Conservation (phyloP, 768 basidiomycete genomes). For the Calocybe gangraenosa region DNA sequence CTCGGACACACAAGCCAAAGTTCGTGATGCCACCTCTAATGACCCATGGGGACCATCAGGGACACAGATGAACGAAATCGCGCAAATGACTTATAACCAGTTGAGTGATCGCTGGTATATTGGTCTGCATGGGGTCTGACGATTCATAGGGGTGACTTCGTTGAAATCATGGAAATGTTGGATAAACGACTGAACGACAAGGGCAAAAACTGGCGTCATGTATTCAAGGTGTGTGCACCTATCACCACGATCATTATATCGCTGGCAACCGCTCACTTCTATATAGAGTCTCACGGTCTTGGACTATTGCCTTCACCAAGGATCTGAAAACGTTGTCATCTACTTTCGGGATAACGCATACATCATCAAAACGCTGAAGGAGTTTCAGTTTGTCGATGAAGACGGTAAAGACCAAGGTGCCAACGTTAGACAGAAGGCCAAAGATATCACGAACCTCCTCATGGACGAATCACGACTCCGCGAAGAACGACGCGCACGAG, state of each 20-base stretch:
- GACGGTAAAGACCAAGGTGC: conserved; percentile 96
- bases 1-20: conserved; percentile 92
- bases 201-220: conserved; percentile 99
- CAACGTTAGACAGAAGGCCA: conserved; percentile 96
- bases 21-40: conserved; percentile 94
- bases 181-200: conserved; percentile 98
- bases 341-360: conserved; percentile 98
- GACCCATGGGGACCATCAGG: conserved; percentile 98
- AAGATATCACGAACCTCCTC: conserved; percentile 94
- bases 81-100: conserved; percentile 97
- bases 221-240: conserved; percentile 75
- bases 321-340: conserved; percentile 96
- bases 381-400: conserved; percentile 96
- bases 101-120: conserved; percentile 34
- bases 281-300: conserved; percentile 82
- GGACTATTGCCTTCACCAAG: conserved; percentile 94
- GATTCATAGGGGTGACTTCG: conserved; percentile 78
- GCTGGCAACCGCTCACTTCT: background rate
- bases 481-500: conserved; percentile 78
- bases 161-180: conserved; percentile 99
- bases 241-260: background rate
- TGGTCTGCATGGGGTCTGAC: background rate
- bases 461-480: conserved; percentile 82
- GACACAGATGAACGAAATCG: conserved; percentile 98
- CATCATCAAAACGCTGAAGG: conserved; percentile 97